phyloP scores from a whole-genome alignment of 805 yeast species.

The Vanderwaltozyma yarrowii region DNA sequence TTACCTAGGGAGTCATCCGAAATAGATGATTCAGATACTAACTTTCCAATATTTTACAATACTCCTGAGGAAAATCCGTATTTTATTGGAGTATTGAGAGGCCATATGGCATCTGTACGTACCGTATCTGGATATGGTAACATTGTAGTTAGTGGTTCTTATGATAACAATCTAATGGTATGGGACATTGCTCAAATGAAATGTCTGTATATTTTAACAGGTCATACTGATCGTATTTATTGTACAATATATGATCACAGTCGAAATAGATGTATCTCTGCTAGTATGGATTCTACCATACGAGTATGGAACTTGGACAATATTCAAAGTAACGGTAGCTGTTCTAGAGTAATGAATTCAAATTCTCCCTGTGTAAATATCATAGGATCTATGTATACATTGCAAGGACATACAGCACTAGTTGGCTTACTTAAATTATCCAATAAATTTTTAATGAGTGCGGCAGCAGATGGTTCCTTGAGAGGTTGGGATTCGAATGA shows the following conservation, averaged over 20 bases:
- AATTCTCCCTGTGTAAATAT: constrained; percentile 21
- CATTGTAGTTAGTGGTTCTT: constrained; percentile 78
- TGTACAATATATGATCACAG: constrained; percentile 74
- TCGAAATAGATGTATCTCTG: constrained; percentile 75
- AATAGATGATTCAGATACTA: not conserved
- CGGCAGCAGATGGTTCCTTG: constrained; percentile 90
- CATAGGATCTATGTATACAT: constrained; percentile 37
- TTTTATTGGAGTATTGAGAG: constrained; percentile 57
- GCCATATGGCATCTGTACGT: constrained; percentile 74
- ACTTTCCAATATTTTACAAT: constrained; percentile 21
- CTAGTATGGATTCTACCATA: constrained; percentile 82
- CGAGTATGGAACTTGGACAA: constrained; percentile 81
- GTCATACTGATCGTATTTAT: constrained; percentile 83
- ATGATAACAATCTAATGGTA: constrained; percentile 81
- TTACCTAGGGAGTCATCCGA: constrained; percentile 41
- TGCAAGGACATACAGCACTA: constrained; percentile 81
- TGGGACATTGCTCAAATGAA: constrained; percentile 78
- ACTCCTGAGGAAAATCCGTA: constrained; percentile 42
- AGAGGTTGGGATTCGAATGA: constrained; percentile 87
- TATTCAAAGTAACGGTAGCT: constrained; percentile 43
- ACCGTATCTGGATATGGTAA: constrained; percentile 82
- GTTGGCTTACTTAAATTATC: constrained; percentile 82
- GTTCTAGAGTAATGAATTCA: constrained; percentile 17
- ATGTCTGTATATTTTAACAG: constrained; percentile 64
- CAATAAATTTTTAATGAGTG: constrained; percentile 71